Evolutionary conservation across 768 basidiomycete species (phyloP), one percentile per base, ranked within the genome.

Genomic region (Grammothele lineata): DNA sequence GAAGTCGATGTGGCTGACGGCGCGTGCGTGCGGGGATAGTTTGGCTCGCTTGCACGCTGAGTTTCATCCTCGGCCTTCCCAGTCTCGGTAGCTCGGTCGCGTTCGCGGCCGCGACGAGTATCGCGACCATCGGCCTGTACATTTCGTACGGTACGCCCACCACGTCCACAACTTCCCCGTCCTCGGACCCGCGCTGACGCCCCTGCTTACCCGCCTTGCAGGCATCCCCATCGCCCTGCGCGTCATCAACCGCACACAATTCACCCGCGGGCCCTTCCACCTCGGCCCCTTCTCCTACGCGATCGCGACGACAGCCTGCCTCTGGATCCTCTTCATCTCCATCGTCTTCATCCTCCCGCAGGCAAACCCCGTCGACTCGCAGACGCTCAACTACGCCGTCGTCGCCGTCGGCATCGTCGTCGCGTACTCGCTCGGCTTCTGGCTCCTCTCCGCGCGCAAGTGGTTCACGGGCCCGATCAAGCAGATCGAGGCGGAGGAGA

Each of bases 331-430:
- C 0, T 85, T 86, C 62, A 88, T 91, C 54, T 70, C 83, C 5
- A 79, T 89, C 56, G 78, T 72, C 5, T 89, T 89, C 63, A 80
- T 87, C 55, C 72, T 91, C 1, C 86, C 85, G 6, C 76, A 82
- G 63, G 65, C 75, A 23, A 87, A 83, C 58, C 85, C 85, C 6
- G 85, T 89, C 38, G 66, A 78, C 54, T 76, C 78, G 0, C 77
- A 86, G 58, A 86, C 86, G 2, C 67, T 89, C 50, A 89, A 87
- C 61, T 91, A 88, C 58, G 65, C 86, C 0, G 73, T 83, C 34
- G 86, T 88, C 8, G 87, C 86, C 3, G 83, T 88, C 19, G 85
- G 81, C 0, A 85, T 87, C 53, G 83, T 91, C 14, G 58, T 85
- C 3, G 47, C 65, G 2, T 87, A 86, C 62, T 74, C 78, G 45